A percentile compares a stretch with the other conserved stretches of the same genome.
Evolutionary conservation across 441 rosid species (phyloP).

Genomic region (Rhodomyrtus psidioides): DNA sequence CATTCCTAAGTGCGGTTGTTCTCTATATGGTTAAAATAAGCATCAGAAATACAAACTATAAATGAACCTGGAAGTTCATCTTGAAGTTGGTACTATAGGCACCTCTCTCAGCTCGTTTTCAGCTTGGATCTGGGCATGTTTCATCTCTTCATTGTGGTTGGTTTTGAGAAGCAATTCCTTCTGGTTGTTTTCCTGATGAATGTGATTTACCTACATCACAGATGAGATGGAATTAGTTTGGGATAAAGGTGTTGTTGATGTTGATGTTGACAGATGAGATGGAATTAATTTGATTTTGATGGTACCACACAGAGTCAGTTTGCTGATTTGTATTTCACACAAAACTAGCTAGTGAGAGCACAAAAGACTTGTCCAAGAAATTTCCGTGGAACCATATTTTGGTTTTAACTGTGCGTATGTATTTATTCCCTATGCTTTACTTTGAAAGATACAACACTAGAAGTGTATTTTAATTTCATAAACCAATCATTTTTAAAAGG

Average conservation of each 20-base stretch:
- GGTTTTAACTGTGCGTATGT: not conserved
- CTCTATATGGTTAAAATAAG: conserved; percentile 27
- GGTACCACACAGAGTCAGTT: not conserved
- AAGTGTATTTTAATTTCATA: not conserved
- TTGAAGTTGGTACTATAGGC: conserved; percentile 2
- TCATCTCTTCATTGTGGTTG: conserved; percentile 49
- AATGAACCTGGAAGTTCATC: not conserved
- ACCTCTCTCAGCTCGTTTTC: conserved; percentile 72
- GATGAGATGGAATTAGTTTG: conserved; percentile 1
- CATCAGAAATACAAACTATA: conserved; percentile 3
- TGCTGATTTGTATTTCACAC: not conserved
- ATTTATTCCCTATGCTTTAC: not conserved
- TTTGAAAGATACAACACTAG: not conserved
- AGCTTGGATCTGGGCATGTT: conserved; percentile 46
- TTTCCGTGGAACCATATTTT: not conserved
- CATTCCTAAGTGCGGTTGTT: conserved; percentile 44
- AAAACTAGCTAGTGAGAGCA: not conserved
- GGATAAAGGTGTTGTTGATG: not conserved
- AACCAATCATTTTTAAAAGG: not conserved
- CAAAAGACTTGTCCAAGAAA: not conserved
- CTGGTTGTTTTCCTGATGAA: conserved; percentile 45
- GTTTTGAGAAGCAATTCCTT: conserved; percentile 49
- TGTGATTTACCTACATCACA: conserved; percentile 29
- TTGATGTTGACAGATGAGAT: not conserved
- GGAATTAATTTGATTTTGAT: not conserved